Conservation (phyloP, 2,329 filamentous ascomycete species). For the Myriosclerotinia curreyana region DNA sequence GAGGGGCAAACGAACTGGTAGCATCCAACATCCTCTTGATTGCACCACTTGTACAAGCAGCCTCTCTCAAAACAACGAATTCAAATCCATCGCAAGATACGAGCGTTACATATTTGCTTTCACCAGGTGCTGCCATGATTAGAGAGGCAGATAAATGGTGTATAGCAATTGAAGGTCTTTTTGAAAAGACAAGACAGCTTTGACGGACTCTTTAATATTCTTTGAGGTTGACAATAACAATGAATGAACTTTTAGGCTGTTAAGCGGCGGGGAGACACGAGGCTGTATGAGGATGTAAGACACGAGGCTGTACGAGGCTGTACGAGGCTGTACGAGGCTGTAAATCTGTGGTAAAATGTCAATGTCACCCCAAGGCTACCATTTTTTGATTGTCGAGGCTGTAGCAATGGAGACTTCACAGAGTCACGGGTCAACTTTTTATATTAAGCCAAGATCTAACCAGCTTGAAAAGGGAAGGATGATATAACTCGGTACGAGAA, state of each 20-base stretch:
- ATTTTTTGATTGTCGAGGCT: too few relatives aligned
- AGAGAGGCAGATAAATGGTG: conserved; percentile 1
- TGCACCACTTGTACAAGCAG: conserved; percentile 65
- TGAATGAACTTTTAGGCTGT: not conserved
- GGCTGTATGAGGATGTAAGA: too few relatives aligned
- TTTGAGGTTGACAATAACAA: not conserved
- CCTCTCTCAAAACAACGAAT: conserved; percentile 70
- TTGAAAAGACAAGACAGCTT: not conserved
- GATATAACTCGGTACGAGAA: not conserved
- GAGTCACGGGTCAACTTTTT: not conserved
- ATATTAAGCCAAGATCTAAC: conserved; percentile 6
- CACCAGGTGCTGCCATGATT: conserved; percentile 22
- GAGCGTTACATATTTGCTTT: conserved; percentile 71
- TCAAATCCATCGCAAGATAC: conserved; percentile 74
- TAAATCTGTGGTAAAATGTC: too few relatives aligned
- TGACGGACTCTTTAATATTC: not conserved
- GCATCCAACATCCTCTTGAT: conserved; percentile 75
- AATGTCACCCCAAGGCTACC: too few relatives aligned
- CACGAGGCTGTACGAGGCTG: too few relatives aligned
- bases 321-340: too few relatives aligned
- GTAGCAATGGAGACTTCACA: too few relatives aligned
- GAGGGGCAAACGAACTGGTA: conserved; percentile 47
- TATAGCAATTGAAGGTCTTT: conserved; percentile 21
- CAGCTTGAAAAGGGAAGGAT: not conserved
- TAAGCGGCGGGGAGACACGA: too few relatives aligned